Base-by-base conservation (phyloP, 768 basidiomycete genomes). In the Pleurotus sapidus region DNA sequence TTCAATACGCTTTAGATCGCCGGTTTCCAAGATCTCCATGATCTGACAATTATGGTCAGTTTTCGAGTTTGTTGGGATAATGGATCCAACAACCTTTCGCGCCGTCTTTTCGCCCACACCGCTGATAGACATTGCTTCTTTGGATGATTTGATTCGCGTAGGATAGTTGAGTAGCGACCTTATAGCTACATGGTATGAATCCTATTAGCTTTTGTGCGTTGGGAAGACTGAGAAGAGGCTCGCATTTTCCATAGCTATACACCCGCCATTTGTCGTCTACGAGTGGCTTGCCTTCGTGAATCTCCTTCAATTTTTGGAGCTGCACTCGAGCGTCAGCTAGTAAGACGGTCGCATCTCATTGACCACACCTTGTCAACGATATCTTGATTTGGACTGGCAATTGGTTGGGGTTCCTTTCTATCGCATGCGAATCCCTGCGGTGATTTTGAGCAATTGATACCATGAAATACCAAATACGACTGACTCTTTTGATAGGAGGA, bases 21-120 rank as follows among this genome's bases (percentile, higher is more conserved):
- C 92, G 0, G 91, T 93, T 57, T 84, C 67, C 23, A 93, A 64
- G 25, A 94, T 92, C 68, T 94, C 92, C 77, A 84, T 84, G 53
- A 93, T 91, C 91, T 93, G 0, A 38, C 14, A 34, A n/a, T 47
- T 51, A 39, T 45, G 42, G 17, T 38, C 20, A 53, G 23, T 14
- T 17, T 17, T 23, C n/a, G 38, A 23, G 23, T 39, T 14, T 47
- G 27, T 38, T 20, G 18, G 49, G 23, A 11, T 17, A 57, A 43
- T 7, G 9, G 15, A 11, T 9, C 18, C 17, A 47, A 37, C n/a
- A 63, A 70, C 92, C 79, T 94, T 93, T 24, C 73, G 65, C 3
- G 89, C 90, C 0, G 91, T 93, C 70, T 88, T 93, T 30, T 83
- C 77, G 0, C 88, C 92, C 15, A 93, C 78, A 2, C 87, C 86